phyloP scores from a whole-genome alignment of 257 asterid species.

The Nicotiana tabacum region DNA sequence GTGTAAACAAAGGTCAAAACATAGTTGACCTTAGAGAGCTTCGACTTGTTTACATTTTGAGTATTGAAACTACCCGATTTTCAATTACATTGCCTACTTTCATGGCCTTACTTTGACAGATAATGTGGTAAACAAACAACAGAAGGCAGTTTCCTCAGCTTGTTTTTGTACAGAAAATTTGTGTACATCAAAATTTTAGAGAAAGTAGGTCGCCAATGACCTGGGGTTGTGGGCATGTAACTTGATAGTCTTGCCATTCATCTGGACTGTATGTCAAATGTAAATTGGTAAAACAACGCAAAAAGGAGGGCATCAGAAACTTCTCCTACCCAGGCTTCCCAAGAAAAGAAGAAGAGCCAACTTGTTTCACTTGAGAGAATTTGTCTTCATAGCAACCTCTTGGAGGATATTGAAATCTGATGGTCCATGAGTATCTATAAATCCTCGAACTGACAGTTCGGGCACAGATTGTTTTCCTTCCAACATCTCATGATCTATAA shows the following conservation, averaged over 20 bases:
- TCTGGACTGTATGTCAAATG: not conserved
- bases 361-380: constrained; percentile 9
- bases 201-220: not conserved
- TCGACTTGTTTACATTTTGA: not conserved
- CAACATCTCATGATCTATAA: constrained; percentile 46
- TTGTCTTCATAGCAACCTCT: constrained; percentile 15
- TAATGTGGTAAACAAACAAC: not conserved
- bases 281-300: not conserved
- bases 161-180: not conserved
- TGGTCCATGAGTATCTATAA: constrained; percentile 42
- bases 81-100: not conserved
- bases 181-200: not conserved
- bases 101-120: not conserved
- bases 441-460: constrained; percentile 52
- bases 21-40: not conserved
- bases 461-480: constrained; percentile 26
- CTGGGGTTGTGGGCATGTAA: not conserved
- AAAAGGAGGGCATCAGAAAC: not conserved
- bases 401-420: constrained; percentile 37
- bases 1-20: not conserved
- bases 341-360: not conserved
- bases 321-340: not conserved
- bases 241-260: not conserved
- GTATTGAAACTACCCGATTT: not conserved
- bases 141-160: not conserved